Evolutionary conservation across 768 basidiomycete genomes (phyloP), one percentile per base, ranked within the genome.

Genomic region (Lactarius evosmus): DNA sequence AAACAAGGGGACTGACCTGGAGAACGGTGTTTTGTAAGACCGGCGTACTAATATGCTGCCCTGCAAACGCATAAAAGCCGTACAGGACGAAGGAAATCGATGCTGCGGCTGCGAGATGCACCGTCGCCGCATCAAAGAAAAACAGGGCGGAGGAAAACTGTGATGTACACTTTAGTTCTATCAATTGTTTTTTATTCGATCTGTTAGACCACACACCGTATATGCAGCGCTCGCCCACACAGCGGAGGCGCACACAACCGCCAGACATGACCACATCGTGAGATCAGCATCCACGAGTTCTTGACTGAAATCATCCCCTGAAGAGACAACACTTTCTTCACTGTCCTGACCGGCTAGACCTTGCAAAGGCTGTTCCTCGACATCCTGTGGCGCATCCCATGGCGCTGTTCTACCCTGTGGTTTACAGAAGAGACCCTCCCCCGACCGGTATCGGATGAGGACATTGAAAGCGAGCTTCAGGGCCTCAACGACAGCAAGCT

Each of bases 1-100:
- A 49, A 53, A 29, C 3, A 40, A 11, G 22, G 8, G 4, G 57
- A 69, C 70, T 49, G 68, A 79, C 79, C 67, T 78, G 77, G 11
- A 78, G 70, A 32, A 72, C 41, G 22, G 68, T 60, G 40, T 70
- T 71, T 52, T 79, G 73, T 72, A 72, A 78, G 44, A 73, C 69
- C 7, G 66, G 30, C 16, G 68, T 57, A 38, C 71, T 59, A 52
- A 72, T 65, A 8, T 56, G 56, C 60, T 69, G 68, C 49, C 68
- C 70, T 2, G 66, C 59, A 44, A 74, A 53, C 29, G 56, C 66
- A 22, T 60, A 61, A 32, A 52, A 27, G 25, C 49, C 56, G 36
- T 60, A 66, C 19, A 58, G 44, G 16, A 61, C 64, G 38, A 67
- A 29, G n/a, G 32, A 6, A 3, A 30, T 54, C 22, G 66, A 66